phyloP scores from a whole-genome alignment of 495 filamentous ascomycete species.

The Aspergillus conjunctus region DNA sequence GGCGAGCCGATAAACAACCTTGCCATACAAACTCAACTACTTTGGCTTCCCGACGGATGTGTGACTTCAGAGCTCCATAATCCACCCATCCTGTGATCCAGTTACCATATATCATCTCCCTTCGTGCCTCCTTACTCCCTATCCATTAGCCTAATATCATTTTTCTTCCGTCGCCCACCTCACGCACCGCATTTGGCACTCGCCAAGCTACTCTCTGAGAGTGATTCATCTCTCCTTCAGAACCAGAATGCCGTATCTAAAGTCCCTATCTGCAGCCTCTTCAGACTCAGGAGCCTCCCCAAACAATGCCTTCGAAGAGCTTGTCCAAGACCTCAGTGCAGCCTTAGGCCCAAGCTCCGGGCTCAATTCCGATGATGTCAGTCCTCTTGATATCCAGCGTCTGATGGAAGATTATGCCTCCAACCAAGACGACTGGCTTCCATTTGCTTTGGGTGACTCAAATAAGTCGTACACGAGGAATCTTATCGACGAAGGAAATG shows the following conservation, averaged over 20 bases:
- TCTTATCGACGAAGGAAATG: constrained; percentile 86
- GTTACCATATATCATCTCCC: no score
- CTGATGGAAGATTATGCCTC: constrained; percentile 75
- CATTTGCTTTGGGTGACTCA: constrained; percentile 67
- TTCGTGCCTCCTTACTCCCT: no score
- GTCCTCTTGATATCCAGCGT: constrained; percentile 64
- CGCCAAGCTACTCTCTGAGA: not conserved
- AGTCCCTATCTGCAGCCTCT: constrained; percentile 19
- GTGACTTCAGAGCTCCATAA: not conserved
- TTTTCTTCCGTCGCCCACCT: not conserved
- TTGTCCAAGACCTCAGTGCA: constrained; percentile 70
- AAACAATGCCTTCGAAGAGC: constrained; percentile 62
- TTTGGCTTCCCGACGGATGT: not conserved
- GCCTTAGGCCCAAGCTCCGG: constrained; percentile 77
- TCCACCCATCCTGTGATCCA: no score
- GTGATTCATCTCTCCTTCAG: not conserved
- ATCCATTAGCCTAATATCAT: not conserved
- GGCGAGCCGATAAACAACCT: not conserved
- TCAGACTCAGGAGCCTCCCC: constrained; percentile 14
- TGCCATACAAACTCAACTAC: not conserved
- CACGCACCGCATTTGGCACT: not conserved
- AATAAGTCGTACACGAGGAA: constrained; percentile 80
- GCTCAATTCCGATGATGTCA: constrained; percentile 75
- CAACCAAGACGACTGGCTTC: constrained; percentile 66
- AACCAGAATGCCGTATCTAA: constrained; percentile 41